These are phyloP conservation scores for Verbena officinalis DNA, from an alignment of 257 asterid species.

Conservation along the genomic window DNA sequence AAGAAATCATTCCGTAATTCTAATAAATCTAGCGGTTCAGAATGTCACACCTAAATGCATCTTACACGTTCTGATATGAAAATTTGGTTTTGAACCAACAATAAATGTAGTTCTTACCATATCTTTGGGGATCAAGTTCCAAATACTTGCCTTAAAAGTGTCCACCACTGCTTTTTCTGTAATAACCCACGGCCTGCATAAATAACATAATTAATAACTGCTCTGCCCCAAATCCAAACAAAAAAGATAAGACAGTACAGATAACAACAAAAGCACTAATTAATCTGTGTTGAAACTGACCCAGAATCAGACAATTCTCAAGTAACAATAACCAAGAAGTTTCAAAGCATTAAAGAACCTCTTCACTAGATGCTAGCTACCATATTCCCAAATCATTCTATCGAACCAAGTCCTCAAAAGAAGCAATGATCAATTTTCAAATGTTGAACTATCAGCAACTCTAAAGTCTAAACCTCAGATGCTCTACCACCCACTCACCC, in stretches of 20 bases:
- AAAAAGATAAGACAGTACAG: conserved; percentile 7
- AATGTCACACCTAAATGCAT: too few species aligned
- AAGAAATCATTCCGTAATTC: too few species aligned
- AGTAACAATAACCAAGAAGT: background rate
- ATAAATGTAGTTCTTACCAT: conserved; percentile 22
- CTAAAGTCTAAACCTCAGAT: background rate
- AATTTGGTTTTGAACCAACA: conserved; percentile 17
- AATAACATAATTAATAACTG: conserved; percentile 11
- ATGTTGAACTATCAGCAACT: background rate
- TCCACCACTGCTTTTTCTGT: conserved; percentile 15
- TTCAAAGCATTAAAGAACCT: background rate
- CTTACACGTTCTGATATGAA: too few species aligned
- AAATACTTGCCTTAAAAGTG: conserved; percentile 5
- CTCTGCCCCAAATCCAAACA: conserved; percentile 9
- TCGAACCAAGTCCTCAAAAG: background rate
- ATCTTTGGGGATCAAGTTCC: conserved; percentile 27
- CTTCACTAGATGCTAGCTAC: background rate
- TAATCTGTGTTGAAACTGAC: too few species aligned
- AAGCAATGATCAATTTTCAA: background rate
- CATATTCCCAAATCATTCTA: background rate
- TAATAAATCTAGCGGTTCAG: too few species aligned
- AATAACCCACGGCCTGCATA: conserved; percentile 56
- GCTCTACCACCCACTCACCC: background rate
- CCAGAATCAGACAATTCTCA: conserved; percentile 3
- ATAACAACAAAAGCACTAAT: too few species aligned